Evolutionary conservation across 2,329 filamentous ascomycete genomes (phyloP), one percentile per base, ranked within the genome.

Genomic region (Akanthomyces uredinophilus): DNA sequence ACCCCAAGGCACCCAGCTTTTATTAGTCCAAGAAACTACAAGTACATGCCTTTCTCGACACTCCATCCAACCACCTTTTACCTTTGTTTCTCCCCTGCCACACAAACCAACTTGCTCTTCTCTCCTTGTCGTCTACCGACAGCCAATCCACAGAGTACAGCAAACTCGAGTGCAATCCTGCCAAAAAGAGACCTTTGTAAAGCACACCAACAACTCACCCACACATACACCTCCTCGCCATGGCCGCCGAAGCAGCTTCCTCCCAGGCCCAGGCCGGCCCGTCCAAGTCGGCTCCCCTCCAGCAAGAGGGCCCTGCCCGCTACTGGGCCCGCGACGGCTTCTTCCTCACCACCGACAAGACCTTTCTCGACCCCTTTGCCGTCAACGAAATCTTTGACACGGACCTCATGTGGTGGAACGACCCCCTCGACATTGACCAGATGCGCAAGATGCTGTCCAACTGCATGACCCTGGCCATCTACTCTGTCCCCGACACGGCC

Each of bases 351-450:
- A 88, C 85, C 43, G 81, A 88, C 68, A 80, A 79, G 35, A 69
- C 73, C 11, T 80, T 84, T 58, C 73, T 89, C 63, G 80, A 86
- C 58, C 73, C 82, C 27, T 71, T 78, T 41, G 79, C 79, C 39
- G 75, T 89, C 66, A 84, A 84, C 67, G 74, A 76, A 6, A 83
- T 82, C 24, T 82, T 88, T 65, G 77, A 70, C 18, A 81, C 81
- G 0, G 83, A 87, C 43, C 72, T 82, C 62, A 74, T 87, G 69
- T 87, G 86, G 78, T 89, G 87, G 85, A 81, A 84, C 24, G 78
- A 78, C 50, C 71, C 80, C 3, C 71, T 86, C 6, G 78, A 83
- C 1, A 74, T 80, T 20, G 71, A 74, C 0, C 72, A 76, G 29
- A 74, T 87, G 62, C 75, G 77, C 62, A 79, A 78, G 63, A 81